A percentile compares a stretch with the other conserved stretches of the same genome.
Evolutionary conservation across 768 basidiomycete genomes (phyloP).

Genomic region (Ramaria sp.): DNA sequence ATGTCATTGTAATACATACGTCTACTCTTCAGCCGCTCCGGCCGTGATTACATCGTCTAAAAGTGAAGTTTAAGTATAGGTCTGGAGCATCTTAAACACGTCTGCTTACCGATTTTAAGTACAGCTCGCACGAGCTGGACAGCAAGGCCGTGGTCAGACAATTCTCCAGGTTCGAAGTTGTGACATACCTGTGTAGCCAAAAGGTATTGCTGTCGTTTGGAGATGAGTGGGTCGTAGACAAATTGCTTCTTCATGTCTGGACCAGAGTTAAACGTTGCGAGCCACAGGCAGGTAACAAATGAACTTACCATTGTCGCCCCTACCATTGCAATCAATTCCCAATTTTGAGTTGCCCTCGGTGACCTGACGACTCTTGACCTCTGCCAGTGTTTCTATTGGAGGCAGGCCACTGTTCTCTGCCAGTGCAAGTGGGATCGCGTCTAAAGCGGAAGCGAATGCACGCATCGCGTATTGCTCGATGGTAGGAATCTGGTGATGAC

Average conservation of each 20-base stretch:
- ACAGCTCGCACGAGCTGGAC: slow-evolving; percentile 71
- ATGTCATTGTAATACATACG: neutral
- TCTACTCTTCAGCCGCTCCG: slow-evolving; percentile 57
- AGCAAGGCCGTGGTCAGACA: slow-evolving; percentile 1
- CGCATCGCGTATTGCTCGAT: slow-evolving; percentile 99
- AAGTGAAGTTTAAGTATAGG: slow-evolving; percentile 7
- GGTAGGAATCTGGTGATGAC: slow-evolving; percentile 59
- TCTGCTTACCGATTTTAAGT: slow-evolving; percentile 66
- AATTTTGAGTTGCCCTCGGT: slow-evolving; percentile 73
- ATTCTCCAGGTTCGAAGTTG: no score
- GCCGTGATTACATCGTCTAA: slow-evolving; percentile 72
- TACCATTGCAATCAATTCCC: slow-evolving; percentile 87
- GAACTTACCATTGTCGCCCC: slow-evolving; percentile 71
- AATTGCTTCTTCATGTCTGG: slow-evolving; percentile 96
- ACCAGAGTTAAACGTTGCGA: neutral
- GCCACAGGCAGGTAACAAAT: neutral
- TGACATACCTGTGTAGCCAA: slow-evolving; percentile 81
- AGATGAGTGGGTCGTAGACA: slow-evolving; percentile 94
- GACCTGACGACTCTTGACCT: slow-evolving; percentile 89
- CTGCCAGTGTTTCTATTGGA: slow-evolving; percentile 94
- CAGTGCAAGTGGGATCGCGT: slow-evolving; percentile 89
- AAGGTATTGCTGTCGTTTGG: slow-evolving; percentile 93
- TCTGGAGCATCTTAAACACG: neutral
- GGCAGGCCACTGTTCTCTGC: slow-evolving; percentile 96
- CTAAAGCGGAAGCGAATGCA: slow-evolving; percentile 92